Conservation (phyloP, 2,329 filamentous ascomycete genomes). For the Claviceps quebecensis region DNA sequence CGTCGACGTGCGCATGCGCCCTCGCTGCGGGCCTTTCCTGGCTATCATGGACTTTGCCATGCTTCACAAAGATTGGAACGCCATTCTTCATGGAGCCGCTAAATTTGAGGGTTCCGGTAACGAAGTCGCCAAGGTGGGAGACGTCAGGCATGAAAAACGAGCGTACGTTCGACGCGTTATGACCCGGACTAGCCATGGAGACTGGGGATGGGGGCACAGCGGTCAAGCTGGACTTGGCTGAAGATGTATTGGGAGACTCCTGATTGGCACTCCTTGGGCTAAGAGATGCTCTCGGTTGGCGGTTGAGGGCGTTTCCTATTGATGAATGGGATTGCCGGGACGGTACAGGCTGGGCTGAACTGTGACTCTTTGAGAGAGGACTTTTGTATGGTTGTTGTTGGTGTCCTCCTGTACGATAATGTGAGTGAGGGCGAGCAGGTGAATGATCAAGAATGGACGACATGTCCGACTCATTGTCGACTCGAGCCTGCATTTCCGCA, state of each 20-base stretch:
- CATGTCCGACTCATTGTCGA: conserved; percentile 37
- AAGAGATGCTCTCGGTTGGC: conserved; percentile 21
- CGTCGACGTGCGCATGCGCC: conserved; percentile 35
- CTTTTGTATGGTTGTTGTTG: conserved; percentile 18
- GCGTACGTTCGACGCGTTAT: conserved; percentile 28
- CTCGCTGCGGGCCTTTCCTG: conserved; percentile 18
- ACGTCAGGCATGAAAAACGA: conserved; percentile 42
- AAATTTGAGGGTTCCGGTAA: conserved; percentile 39
- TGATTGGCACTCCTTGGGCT: conserved; percentile 14
- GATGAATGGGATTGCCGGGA: conserved; percentile 16
- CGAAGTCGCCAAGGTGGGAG: conserved; percentile 41
- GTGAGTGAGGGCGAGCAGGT: conserved; percentile 16
- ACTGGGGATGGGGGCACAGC: conserved; percentile 26
- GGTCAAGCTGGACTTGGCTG: conserved; percentile 26
- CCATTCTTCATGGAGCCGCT: conserved; percentile 37
- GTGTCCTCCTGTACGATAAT: conserved; percentile 13
- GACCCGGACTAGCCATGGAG: conserved; percentile 19
- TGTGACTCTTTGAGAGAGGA: conserved; percentile 23
- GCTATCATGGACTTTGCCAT: conserved; percentile 35
- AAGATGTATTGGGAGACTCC: conserved; percentile 22
- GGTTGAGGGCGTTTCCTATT: conserved; percentile 21
- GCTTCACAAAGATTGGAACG: conserved; percentile 41
- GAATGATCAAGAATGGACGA: conserved; percentile 30
- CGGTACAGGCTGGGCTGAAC: conserved; percentile 13
- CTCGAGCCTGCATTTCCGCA: conserved; percentile 39